These are phyloP conservation scores for Kuraishia ogatae DNA, from an alignment of 805 yeast species.

Conservation along the genomic window DNA sequence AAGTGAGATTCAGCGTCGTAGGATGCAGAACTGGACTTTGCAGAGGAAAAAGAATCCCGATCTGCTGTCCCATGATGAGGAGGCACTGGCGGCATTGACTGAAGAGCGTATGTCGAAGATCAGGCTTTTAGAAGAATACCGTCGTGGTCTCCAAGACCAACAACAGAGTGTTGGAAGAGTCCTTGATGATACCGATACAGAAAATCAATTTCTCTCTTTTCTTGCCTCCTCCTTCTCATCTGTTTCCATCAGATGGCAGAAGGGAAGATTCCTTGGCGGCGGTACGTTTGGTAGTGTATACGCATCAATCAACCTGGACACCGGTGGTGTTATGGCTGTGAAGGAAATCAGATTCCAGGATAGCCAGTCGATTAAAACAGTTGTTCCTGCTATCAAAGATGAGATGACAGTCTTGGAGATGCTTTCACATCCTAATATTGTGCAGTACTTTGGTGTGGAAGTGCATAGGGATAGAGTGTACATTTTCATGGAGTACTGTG, in stretches of 20 bases:
- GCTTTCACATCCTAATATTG: constrained; percentile 93
- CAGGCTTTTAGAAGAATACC: constrained; percentile 47
- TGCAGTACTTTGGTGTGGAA: constrained; percentile 94
- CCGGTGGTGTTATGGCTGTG: constrained; percentile 95
- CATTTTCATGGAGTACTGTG: constrained; percentile 96
- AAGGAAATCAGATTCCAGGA: constrained; percentile 91
- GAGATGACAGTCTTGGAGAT: constrained; percentile 96
- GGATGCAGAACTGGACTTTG: constrained; percentile 40
- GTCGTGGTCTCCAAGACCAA: constrained; percentile 32
- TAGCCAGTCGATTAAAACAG: constrained; percentile 70
- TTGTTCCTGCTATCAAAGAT: constrained; percentile 84
- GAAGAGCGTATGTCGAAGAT: constrained; percentile 64
- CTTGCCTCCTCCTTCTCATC: constrained; percentile 85
- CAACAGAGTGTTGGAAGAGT: constrained; percentile 74
- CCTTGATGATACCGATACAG: constrained; percentile 78
- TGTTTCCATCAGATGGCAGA: constrained; percentile 94
- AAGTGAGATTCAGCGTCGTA: constrained; percentile 52
- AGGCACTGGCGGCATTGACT: constrained; percentile 47
- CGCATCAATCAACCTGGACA: constrained; percentile 86
- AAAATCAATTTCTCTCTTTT: constrained; percentile 77
- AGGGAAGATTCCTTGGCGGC: constrained; percentile 87
- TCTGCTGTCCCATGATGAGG: constrained; percentile 46
- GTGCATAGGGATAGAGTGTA: constrained; percentile 94
- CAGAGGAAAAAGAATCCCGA: constrained; percentile 48
- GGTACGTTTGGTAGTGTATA: constrained; percentile 94